A percentile compares a stretch with the other conserved stretches of the same genome.
phyloP scores from a whole-genome alignment of 768 basidiomycete species.

The Hebeloma cylindrosporum region DNA sequence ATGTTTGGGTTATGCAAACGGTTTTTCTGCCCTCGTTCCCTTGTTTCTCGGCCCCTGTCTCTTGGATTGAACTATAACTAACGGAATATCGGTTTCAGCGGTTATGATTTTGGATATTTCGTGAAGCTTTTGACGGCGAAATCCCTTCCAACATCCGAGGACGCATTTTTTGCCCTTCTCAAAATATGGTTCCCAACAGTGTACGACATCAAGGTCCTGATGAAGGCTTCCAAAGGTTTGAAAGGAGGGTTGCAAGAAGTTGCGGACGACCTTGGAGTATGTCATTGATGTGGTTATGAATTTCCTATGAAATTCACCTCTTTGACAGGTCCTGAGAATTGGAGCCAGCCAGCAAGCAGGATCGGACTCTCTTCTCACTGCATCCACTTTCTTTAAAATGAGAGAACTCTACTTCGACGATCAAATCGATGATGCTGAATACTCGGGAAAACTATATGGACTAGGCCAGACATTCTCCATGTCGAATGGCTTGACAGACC shows the following conservation, averaged over 20 bases:
- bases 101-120: slow-evolving; percentile 99
- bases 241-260: slow-evolving; percentile 94
- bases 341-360: slow-evolving; percentile 95
- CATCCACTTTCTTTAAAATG: slow-evolving; percentile 96
- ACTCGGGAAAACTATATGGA: slow-evolving; percentile 81
- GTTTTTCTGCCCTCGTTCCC: neutral
- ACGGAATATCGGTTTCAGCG: slow-evolving; percentile 47
- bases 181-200: slow-evolving; percentile 93
- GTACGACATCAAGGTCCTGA: slow-evolving; percentile 97
- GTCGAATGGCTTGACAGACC: slow-evolving; percentile 65
- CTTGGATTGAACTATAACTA: neutral
- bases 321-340: slow-evolving; percentile 77
- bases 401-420: slow-evolving; percentile 89
- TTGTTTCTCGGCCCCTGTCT: neutral
- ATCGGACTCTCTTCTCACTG: slow-evolving; percentile 93
- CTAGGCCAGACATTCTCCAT: slow-evolving; percentile 77
- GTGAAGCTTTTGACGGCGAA: slow-evolving; percentile 88
- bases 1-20: slow-evolving; percentile 1
- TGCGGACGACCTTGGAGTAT: slow-evolving; percentile 91
- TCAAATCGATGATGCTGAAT: slow-evolving; percentile 79
- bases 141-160: slow-evolving; percentile 86
- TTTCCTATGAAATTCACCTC: neutral
- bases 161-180: slow-evolving; percentile 85
- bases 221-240: slow-evolving; percentile 81
- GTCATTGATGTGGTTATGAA: slow-evolving; percentile 26